Evolutionary conservation across 441 rosid genomes (phyloP).

Genomic region (Arabidopsis hybrid): DNA sequence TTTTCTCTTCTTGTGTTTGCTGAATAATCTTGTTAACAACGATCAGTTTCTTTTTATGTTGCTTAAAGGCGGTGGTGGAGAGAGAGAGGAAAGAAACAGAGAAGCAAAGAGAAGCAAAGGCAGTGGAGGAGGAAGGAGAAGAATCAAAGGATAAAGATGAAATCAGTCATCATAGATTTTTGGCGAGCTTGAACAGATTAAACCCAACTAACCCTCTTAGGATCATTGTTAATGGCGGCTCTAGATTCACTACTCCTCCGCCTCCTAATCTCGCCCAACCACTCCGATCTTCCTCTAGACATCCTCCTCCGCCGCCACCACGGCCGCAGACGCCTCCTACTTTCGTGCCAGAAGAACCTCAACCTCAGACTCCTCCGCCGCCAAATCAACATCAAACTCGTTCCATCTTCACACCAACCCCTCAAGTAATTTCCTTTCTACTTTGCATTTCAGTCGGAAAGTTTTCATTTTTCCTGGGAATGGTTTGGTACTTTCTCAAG

Average conservation of each 20-base stretch:
- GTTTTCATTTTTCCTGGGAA: constrained; percentile 2
- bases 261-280: constrained; percentile 58
- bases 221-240: constrained; percentile 54
- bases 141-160: constrained; percentile 42
- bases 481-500: not conserved
- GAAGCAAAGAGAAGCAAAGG: constrained; percentile 39
- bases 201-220: constrained; percentile 90
- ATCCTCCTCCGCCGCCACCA: constrained; percentile 32
- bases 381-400: constrained; percentile 59
- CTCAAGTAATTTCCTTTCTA: constrained; percentile 58
- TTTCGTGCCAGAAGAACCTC: constrained; percentile 35
- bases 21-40: not conserved
- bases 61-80: constrained; percentile 53
- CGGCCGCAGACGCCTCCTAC: constrained; percentile 19
- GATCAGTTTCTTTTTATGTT: not conserved
- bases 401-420: constrained; percentile 77
- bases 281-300: constrained; percentile 36
- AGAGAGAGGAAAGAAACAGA: constrained; percentile 41
- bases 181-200: constrained; percentile 68
- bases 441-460: constrained; percentile 20
- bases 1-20: not conserved
- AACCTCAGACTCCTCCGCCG: constrained; percentile 29
- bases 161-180: constrained; percentile 40
- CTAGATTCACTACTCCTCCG: constrained; percentile 59
- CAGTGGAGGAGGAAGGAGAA: constrained; percentile 53